Conservation (phyloP, 2,329 filamentous ascomycete species). For the Aspergillus sp. region DNA sequence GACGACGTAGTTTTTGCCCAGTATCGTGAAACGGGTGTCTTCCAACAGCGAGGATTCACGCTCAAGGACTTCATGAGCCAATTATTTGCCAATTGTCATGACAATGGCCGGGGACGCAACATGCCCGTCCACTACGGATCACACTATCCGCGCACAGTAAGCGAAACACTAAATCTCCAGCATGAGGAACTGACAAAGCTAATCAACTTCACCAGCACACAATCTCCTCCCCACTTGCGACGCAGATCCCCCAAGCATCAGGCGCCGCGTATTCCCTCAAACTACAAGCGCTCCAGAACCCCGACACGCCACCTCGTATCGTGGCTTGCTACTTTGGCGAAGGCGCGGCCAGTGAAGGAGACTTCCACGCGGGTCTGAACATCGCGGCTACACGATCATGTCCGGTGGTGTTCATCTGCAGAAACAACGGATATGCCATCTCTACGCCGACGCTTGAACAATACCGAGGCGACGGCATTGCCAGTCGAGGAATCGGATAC, state of each 20-base stretch:
- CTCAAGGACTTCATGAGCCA: slow-evolving; percentile 93
- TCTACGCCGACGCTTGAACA: slow-evolving; percentile 87
- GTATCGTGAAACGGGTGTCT: slow-evolving; percentile 90
- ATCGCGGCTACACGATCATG: slow-evolving; percentile 87
- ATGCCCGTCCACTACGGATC: slow-evolving; percentile 98
- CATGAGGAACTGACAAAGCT: background rate
- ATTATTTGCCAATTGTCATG: slow-evolving; percentile 82
- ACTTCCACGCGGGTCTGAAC: slow-evolving; percentile 89
- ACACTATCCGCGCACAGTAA: slow-evolving; percentile 75
- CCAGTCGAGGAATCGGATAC: slow-evolving; percentile 81
- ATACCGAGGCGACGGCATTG: slow-evolving; percentile 88
- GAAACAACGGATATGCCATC: slow-evolving; percentile 92
- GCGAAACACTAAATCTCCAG: slow-evolving; percentile 27
- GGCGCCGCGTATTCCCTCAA: slow-evolving; percentile 88
- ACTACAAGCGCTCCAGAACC: slow-evolving; percentile 71
- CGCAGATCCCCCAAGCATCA: slow-evolving; percentile 83
- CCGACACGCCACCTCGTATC: slow-evolving; percentile 65
- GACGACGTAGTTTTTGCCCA: slow-evolving; percentile 91
- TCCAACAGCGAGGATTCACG: slow-evolving; percentile 83
- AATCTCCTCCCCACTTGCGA: slow-evolving; percentile 81
- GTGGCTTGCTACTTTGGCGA: slow-evolving; percentile 88
- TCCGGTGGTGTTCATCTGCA: slow-evolving; percentile 84
- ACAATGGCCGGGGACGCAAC: slow-evolving; percentile 78
- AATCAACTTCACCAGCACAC: slow-evolving; percentile 65
- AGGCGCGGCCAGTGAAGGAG: slow-evolving; percentile 84